phyloP scores from a whole-genome alignment of 2,329 filamentous ascomycete genomes.

The Fusarium domesticum region DNA sequence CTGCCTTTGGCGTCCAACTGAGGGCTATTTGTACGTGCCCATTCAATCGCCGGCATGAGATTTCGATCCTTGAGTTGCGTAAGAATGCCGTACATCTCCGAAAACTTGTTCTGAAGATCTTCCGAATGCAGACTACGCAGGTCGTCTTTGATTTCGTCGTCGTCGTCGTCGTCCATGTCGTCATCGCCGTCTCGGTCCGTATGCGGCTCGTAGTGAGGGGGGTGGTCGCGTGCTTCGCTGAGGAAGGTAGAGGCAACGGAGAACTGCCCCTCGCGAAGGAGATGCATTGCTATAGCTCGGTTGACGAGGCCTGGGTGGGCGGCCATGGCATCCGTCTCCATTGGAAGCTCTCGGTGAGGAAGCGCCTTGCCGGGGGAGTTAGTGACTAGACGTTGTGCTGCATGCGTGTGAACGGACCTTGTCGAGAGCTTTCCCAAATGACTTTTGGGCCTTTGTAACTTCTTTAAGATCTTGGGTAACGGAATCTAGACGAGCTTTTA shows the following conservation, averaged over 20 bases:
- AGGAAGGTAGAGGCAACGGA: constrained; percentile 82
- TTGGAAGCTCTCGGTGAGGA: constrained; percentile 62
- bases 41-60: constrained; percentile 78
- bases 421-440: constrained; percentile 81
- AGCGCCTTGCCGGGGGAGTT: constrained; percentile 33
- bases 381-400: background rate
- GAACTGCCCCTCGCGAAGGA: constrained; percentile 92
- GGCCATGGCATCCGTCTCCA: constrained; percentile 76
- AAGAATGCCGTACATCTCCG: constrained; percentile 87
- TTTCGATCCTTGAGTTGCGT: constrained; percentile 72
- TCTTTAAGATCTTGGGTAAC: constrained; percentile 80
- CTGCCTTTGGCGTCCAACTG: constrained; percentile 78
- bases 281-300: constrained; percentile 92
- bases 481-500: constrained; percentile 76
- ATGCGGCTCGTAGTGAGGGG: constrained; percentile 23
- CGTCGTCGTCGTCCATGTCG: constrained; percentile 33
- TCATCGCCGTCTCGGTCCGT: constrained; percentile 35
- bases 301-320: constrained; percentile 77
- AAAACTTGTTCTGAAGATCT: constrained; percentile 76
- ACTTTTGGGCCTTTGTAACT: constrained; percentile 76
- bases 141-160: constrained; percentile 28
- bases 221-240: constrained; percentile 58
- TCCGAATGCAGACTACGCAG: constrained; percentile 30
- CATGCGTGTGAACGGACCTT: constrained; percentile 52
- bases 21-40: constrained; percentile 70